A percentile compares a stretch with the other conserved stretches of the same genome.
phyloP scores from a whole-genome alignment of 148 eudicot genomes.

The Cornus florida region DNA sequence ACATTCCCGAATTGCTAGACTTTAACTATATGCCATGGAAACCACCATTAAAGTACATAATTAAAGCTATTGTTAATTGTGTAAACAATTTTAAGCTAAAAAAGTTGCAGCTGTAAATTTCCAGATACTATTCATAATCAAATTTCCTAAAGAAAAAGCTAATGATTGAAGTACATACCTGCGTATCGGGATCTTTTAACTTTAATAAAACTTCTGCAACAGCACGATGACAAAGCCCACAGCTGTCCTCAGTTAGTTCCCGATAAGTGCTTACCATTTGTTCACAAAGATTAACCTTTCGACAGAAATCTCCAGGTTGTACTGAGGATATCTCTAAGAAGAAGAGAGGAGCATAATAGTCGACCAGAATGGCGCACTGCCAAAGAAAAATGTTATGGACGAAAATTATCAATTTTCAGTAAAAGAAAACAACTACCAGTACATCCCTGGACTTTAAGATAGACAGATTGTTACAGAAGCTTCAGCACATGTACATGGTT shows the following conservation, averaged over 20 bases:
- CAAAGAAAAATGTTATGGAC: slow-evolving; percentile 10
- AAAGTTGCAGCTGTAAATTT: slow-evolving; percentile 1
- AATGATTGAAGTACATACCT: slow-evolving; percentile 40
- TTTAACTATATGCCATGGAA: not conserved
- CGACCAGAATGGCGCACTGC: slow-evolving; percentile 82
- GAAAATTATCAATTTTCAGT: not conserved
- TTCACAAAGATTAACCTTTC: slow-evolving; percentile 57
- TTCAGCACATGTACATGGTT: not conserved
- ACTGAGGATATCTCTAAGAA: slow-evolving; percentile 61
- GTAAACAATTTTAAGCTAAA: not conserved
- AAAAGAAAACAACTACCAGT: not conserved
- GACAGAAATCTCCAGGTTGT: slow-evolving; percentile 65
- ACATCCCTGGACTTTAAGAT: not conserved
- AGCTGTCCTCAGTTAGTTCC: slow-evolving; percentile 33
- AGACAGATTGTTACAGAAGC: not conserved
- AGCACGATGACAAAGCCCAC: slow-evolving; percentile 61
- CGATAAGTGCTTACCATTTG: slow-evolving; percentile 22
- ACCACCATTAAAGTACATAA: not conserved
- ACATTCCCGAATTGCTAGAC: slow-evolving; percentile 38
- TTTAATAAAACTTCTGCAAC: slow-evolving; percentile 56
- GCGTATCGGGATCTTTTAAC: slow-evolving; percentile 77
- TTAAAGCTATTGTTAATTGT: not conserved
- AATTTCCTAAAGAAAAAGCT: not conserved
- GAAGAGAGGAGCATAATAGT: slow-evolving; percentile 72
- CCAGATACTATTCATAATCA: not conserved